Evolutionary conservation across 345 rosid genomes (phyloP).

Genomic region (Corchorus capsularis): DNA sequence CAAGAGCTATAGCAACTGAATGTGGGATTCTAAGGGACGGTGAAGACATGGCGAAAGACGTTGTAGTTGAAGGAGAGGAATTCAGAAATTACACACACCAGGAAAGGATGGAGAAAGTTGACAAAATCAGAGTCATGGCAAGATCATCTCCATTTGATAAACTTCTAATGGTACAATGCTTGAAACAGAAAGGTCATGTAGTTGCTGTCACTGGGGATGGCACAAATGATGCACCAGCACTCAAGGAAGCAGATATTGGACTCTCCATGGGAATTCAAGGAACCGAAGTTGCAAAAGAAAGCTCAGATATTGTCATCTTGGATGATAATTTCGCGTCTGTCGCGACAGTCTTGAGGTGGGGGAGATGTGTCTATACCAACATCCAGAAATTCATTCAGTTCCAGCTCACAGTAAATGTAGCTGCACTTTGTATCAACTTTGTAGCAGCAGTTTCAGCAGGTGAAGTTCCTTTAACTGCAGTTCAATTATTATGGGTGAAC

Average conservation of each 20-base stretch:
- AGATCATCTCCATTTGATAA: conserved; percentile 77
- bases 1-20: conserved; percentile 76
- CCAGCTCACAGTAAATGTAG: conserved; percentile 73
- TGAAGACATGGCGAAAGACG: conserved; percentile 36
- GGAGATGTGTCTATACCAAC: conserved; percentile 74
- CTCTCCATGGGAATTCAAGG: conserved; percentile 84
- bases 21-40: conserved; percentile 60
- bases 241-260: conserved; percentile 77
- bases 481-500: conserved; percentile 78
- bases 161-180: conserved; percentile 75
- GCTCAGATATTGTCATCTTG: conserved; percentile 76
- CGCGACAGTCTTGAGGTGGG: conserved; percentile 70
- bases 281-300: conserved; percentile 77
- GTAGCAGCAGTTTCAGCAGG: conserved; percentile 77
- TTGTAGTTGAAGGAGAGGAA: conserved; percentile 61
- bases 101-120: conserved; percentile 48
- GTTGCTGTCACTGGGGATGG: conserved; percentile 87
- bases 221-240: conserved; percentile 75
- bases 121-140: conserved; percentile 75
- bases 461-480: conserved; percentile 64
- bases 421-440: conserved; percentile 68
- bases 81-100: conserved; percentile 48
- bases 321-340: conserved; percentile 75
- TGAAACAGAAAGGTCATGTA: conserved; percentile 64
- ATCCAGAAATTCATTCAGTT: conserved; percentile 80